A percentile compares a stretch with the other conserved stretches of the same genome.
phyloP scores from a whole-genome alignment of 768 basidiomycete genomes.

The Boletus speciosus region DNA sequence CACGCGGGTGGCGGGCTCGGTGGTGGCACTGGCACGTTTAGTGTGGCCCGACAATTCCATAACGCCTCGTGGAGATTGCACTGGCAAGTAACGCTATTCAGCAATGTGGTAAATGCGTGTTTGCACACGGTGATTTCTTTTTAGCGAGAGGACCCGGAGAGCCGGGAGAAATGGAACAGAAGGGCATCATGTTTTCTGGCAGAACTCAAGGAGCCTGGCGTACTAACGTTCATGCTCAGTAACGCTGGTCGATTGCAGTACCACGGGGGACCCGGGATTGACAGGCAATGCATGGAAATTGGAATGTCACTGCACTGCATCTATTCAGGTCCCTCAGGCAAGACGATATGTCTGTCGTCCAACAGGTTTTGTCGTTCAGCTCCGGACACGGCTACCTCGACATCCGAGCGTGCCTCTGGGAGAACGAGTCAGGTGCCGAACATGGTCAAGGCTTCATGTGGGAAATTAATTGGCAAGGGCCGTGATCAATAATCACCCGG shows the following conservation, averaged over 20 bases:
- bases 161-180: slow-evolving; percentile 8
- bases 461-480: slow-evolving; percentile 5
- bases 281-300: slow-evolving; percentile 18
- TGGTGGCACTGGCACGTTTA: slow-evolving; percentile 1
- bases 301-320: slow-evolving; percentile 24
- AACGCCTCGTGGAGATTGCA: slow-evolving; percentile 13
- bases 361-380: slow-evolving; percentile 1
- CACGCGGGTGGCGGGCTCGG: slow-evolving; percentile 1
- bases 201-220: neutral
- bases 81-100: neutral
- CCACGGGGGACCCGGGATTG: neutral
- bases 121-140: slow-evolving; percentile 3
- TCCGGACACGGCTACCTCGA: slow-evolving; percentile 21
- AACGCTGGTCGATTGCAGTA: slow-evolving; percentile 8
- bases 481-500: slow-evolving; percentile 12
- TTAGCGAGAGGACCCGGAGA: slow-evolving; percentile 17
- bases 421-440: neutral
- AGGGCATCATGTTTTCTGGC: neutral
- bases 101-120: slow-evolving; percentile 20
- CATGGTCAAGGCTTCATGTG: neutral
- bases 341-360: slow-evolving; percentile 3
- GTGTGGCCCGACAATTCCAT: slow-evolving; percentile 9
- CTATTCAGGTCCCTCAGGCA: slow-evolving; percentile 1
- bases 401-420: slow-evolving; percentile 11
- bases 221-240: neutral